Evolutionary conservation across 2,329 filamentous ascomycete species (phyloP).

Genomic region (Aspergillus sp.): DNA sequence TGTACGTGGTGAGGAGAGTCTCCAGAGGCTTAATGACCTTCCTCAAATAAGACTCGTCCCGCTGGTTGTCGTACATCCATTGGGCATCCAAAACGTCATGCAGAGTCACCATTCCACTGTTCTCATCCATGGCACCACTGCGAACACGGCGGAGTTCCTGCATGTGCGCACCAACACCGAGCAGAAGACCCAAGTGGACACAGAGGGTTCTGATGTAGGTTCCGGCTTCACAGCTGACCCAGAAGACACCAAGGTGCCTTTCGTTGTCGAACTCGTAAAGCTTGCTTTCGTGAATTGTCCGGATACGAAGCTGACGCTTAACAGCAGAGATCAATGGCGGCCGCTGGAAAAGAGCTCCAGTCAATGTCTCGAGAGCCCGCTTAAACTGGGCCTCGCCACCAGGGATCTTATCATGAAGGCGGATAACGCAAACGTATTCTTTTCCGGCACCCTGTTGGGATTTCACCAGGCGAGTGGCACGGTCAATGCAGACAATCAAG

Average conservation of each 20-base stretch:
- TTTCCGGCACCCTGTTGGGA: constrained; percentile 98
- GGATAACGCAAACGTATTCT: constrained; percentile 95
- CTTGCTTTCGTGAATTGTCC: constrained; percentile 97
- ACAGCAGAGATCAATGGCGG: constrained; percentile 97
- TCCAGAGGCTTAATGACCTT: constrained; percentile 90
- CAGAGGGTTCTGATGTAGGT: constrained; percentile 99
- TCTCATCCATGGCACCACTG: constrained; percentile 93
- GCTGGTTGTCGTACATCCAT: constrained; percentile 93
- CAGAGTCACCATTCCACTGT: constrained; percentile 83
- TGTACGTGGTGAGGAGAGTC: constrained; percentile 88
- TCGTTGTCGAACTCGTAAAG: constrained; percentile 98
- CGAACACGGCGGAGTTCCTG: constrained; percentile 94
- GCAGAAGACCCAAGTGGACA: constrained; percentile 79
- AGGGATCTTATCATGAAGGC: constrained; percentile 91
- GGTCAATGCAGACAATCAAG: constrained; percentile 92
- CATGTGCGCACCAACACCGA: constrained; percentile 93
- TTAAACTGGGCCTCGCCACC: constrained; percentile 92
- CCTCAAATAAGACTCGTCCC: constrained; percentile 90
- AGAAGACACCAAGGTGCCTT: constrained; percentile 95
- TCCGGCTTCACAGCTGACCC: constrained; percentile 98
- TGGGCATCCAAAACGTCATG: constrained; percentile 96
- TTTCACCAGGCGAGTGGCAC: constrained; percentile 95
- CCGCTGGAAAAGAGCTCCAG: constrained; percentile 94
- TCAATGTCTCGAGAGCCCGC: constrained; percentile 91
- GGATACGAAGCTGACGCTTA: constrained; percentile 97